phyloP scores from a whole-genome alignment of 768 basidiomycete genomes.

The Arthromyces matolae region DNA sequence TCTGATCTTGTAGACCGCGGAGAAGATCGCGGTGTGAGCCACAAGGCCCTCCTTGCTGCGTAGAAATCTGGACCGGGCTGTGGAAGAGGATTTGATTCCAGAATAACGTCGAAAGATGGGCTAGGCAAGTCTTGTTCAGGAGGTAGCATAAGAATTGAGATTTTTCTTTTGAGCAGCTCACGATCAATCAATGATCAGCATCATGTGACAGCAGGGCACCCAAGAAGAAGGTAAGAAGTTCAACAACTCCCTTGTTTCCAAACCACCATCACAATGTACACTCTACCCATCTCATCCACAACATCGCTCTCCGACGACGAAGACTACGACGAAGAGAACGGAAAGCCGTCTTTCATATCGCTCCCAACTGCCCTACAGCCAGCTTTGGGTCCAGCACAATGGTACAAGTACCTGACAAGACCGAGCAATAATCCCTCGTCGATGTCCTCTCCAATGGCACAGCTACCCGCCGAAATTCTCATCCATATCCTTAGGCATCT shows the following conservation, averaged over 20 bases:
- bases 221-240: constrained; percentile 15
- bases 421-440: constrained; percentile 18
- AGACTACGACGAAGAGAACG: constrained; percentile 49
- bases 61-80: constrained; percentile 65
- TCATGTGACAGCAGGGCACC: constrained; percentile 16
- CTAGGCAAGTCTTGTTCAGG: not conserved
- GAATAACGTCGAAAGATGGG: constrained; percentile 35
- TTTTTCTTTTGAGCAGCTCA: no score
- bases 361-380: constrained; percentile 36
- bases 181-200: no score
- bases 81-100: constrained; percentile 42
- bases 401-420: constrained; percentile 51
- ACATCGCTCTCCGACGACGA: constrained; percentile 80
- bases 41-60: constrained; percentile 56
- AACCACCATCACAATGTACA: constrained; percentile 43
- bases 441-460: constrained; percentile 54
- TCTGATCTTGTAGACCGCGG: constrained; percentile 1
- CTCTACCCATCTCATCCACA: constrained; percentile 63
- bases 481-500: constrained; percentile 90
- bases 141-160: no score
- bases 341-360: constrained; percentile 48
- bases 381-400: constrained; percentile 63
- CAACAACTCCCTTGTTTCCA: constrained; percentile 21
- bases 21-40: constrained; percentile 40
- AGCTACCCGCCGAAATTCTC: constrained; percentile 86